Evolutionary conservation across 495 filamentous ascomycete genomes (phyloP).

Genomic region (Penicilliopsis zonata): DNA sequence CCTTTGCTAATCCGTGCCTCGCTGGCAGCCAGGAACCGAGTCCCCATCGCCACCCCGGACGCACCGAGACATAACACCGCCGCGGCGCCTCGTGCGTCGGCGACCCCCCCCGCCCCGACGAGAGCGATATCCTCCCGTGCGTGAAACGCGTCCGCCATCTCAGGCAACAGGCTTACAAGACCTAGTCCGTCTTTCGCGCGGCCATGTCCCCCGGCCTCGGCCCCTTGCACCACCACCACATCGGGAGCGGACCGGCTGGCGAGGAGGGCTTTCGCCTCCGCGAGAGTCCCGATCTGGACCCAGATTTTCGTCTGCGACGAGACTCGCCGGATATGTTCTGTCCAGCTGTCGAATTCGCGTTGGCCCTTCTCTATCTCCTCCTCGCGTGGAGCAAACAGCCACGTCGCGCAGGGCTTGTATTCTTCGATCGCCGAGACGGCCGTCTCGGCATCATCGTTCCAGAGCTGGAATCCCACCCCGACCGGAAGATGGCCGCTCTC

Average conservation of each 20-base stretch:
- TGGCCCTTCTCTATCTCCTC: no score
- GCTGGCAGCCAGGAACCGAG: slow-evolving; percentile 51
- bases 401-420: slow-evolving; percentile 50
- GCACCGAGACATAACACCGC: slow-evolving; percentile 59
- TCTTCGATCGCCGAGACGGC: slow-evolving; percentile 29
- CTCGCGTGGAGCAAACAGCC: slow-evolving; percentile 53
- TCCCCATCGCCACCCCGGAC: slow-evolving; percentile 56
- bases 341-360: slow-evolving; percentile 43
- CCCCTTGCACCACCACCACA: slow-evolving; percentile 60
- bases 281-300: slow-evolving; percentile 54
- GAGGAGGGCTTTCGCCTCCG: slow-evolving; percentile 37
- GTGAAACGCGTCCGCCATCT: slow-evolving; percentile 41
- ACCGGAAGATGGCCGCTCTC: slow-evolving; percentile 33
- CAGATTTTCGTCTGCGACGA: slow-evolving; percentile 44
- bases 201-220: slow-evolving; percentile 68
- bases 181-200: slow-evolving; percentile 42
- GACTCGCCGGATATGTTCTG: slow-evolving; percentile 30
- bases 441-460: slow-evolving; percentile 34
- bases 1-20: slow-evolving; percentile 51
- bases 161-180: slow-evolving; percentile 44
- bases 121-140: slow-evolving; percentile 36
- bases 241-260: slow-evolving; percentile 35
- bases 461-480: slow-evolving; percentile 51
- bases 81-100: slow-evolving; percentile 51
- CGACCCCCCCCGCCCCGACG: slow-evolving; percentile 62